Evolutionary conservation across 2,329 filamentous ascomycete species (phyloP), one percentile per base, ranked within the genome.

Genomic region (Colletotrichum simmondsii): DNA sequence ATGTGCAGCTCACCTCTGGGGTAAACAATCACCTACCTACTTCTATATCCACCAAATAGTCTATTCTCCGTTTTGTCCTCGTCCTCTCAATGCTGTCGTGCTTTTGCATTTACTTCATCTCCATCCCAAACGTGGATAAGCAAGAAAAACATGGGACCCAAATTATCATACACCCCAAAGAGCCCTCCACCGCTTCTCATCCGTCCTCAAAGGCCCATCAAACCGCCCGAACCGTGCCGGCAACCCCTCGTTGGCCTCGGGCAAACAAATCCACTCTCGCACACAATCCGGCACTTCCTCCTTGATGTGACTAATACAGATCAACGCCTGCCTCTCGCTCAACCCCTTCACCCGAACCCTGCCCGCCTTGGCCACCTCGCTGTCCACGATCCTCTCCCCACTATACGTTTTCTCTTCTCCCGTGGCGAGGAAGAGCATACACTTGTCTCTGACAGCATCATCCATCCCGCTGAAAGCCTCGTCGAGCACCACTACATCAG

Each of bases 391-490:
- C 19, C 83, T 78, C 32, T 79, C 79, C 24, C 76, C 77, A 37
- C 80, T 78, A 68, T 83, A 84, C 22, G 80, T 83, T 77, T 86
- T 88, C 6, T 79, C 81, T 78, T 93, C 89, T 12, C 93, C 93
- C 28, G 87, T 82, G 54, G 90, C 91, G 2, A 99, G 89, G 82
- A 97, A 98, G 0, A 93, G 83, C 72, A 97, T 89, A 78, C 95
- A 98, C 79, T 95, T 95, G 80, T 98, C 93, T n/a, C 96, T 88
- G 8, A 97, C 91, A 0, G 87, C 87, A 32, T 93, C 92, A 75
- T 96, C 92, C 89, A 98, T 95, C 64, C 95, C 94, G 58, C 93
- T 94, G 68, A 96, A 97, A 0, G 95, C 92, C 84, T 98, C 95
- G 78, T 98, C 95, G 1, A 97, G 88, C 22, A 98, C 92, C 3